Conservation (phyloP, 169 alveolate species). For the Amoebophrya sp. region DNA sequence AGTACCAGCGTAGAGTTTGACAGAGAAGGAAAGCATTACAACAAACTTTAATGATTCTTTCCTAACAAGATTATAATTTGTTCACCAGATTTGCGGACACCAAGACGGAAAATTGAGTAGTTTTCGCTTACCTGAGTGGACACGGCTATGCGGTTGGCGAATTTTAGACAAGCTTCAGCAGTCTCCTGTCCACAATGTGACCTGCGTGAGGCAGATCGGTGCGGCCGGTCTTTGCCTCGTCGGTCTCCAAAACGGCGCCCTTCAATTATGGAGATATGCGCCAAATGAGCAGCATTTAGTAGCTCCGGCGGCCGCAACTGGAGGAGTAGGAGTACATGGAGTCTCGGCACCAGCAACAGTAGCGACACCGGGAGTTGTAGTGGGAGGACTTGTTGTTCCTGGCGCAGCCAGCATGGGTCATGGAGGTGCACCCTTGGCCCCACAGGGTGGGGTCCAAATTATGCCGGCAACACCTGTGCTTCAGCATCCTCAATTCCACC, state of each 20-base stretch:
- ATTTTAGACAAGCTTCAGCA: neutral
- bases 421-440: neutral
- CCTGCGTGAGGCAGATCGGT: neutral
- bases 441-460: neutral
- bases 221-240: neutral
- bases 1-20: too few relatives aligned
- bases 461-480: neutral
- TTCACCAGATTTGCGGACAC: neutral
- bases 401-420: neutral
- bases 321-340: neutral
- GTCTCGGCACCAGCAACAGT: too few relatives aligned
- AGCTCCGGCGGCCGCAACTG: neutral
- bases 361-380: too few relatives aligned
- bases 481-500: neutral
- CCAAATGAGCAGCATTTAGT: neutral
- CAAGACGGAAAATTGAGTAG: constrained; percentile 4
- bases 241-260: neutral
- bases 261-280: neutral
- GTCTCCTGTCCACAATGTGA: neutral
- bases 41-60: neutral
- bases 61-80: neutral
- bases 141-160: neutral
- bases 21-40: too few relatives aligned
- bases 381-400: too few relatives aligned
- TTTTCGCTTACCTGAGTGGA: neutral